Evolutionary conservation across 2,329 filamentous ascomycete genomes (phyloP).

Genomic region (Fusarium coffeatum): DNA sequence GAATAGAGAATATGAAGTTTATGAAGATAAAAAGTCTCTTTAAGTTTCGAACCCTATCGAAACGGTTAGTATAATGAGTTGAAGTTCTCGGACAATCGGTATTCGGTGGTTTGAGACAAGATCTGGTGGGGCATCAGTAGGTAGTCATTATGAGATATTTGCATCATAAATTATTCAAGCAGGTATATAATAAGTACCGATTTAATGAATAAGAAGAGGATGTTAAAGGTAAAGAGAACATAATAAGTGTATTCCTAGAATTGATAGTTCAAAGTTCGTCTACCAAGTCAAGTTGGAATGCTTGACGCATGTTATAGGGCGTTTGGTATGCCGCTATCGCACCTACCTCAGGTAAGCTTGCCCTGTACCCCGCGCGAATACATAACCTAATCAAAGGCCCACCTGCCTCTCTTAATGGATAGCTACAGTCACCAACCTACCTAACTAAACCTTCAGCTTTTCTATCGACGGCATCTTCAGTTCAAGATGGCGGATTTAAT

Average conservation of each 20-base stretch:
- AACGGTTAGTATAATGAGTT: not conserved
- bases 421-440: not conserved
- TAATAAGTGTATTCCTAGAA: not conserved
- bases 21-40: not conserved
- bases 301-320: not conserved
- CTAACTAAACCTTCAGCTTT: not conserved
- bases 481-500: conserved; percentile 33
- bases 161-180: not conserved
- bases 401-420: conserved; percentile 3
- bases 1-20: conserved; percentile 9
- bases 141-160: conserved; percentile 12
- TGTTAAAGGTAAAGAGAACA: not conserved
- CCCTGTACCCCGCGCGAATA: conserved; percentile 27
- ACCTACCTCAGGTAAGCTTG: conserved; percentile 2
- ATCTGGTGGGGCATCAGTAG: conserved; percentile 11
- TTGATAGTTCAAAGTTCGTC: not conserved
- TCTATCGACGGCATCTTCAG: not conserved
- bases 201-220: too few species aligned
- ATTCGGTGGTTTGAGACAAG: not conserved
- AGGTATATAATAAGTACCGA: not conserved
- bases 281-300: not conserved
- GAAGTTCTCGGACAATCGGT: conserved; percentile 7
- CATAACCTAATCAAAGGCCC: conserved; percentile 17
- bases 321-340: conserved; percentile 25
- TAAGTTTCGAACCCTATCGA: not conserved